phyloP scores from a whole-genome alignment of 345 rosid species.

The Theobroma cacao region DNA sequence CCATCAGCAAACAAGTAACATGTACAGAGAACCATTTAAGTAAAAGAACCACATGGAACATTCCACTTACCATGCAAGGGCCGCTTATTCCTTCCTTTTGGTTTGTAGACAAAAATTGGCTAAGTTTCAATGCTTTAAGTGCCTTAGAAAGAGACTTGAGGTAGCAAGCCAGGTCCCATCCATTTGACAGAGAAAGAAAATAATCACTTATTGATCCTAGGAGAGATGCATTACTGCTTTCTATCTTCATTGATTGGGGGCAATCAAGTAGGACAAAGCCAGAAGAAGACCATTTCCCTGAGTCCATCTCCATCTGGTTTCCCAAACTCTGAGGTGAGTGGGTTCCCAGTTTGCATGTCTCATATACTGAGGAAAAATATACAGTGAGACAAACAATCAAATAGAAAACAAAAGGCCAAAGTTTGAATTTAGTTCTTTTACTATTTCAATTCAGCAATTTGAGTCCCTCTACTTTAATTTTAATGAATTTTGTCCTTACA shows the following conservation, averaged over 20 bases:
- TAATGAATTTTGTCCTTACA: too few species aligned
- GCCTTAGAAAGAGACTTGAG: conserved; percentile 92
- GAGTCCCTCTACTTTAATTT: too few species aligned
- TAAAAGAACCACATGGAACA: neutral
- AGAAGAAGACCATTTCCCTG: conserved; percentile 62
- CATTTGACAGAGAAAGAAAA: conserved; percentile 94
- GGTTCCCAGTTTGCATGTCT: conserved; percentile 89
- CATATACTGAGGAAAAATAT: conserved; percentile 62
- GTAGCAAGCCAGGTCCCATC: conserved; percentile 96
- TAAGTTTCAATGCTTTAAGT: conserved; percentile 75
- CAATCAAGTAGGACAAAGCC: conserved; percentile 94
- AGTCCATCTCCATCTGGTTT: conserved; percentile 79
- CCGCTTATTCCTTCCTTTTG: conserved; percentile 84
- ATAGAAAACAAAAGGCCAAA: neutral
- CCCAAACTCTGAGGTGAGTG: conserved; percentile 82
- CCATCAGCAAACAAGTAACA: neutral
- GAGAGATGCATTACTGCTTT: conserved; percentile 85
- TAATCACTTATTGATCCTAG: conserved; percentile 98
- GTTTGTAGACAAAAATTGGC: conserved; percentile 50
- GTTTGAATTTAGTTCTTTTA: neutral
- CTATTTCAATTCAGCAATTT: too few species aligned
- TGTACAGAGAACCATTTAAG: neutral
- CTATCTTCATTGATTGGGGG: conserved; percentile 98
- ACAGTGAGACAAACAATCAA: conserved; percentile 3
- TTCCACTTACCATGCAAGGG: conserved; percentile 69